Evolutionary conservation across 129 eudicot species (phyloP), one percentile per base, ranked within the genome.

Genomic region (Oenanthe sinensis): DNA sequence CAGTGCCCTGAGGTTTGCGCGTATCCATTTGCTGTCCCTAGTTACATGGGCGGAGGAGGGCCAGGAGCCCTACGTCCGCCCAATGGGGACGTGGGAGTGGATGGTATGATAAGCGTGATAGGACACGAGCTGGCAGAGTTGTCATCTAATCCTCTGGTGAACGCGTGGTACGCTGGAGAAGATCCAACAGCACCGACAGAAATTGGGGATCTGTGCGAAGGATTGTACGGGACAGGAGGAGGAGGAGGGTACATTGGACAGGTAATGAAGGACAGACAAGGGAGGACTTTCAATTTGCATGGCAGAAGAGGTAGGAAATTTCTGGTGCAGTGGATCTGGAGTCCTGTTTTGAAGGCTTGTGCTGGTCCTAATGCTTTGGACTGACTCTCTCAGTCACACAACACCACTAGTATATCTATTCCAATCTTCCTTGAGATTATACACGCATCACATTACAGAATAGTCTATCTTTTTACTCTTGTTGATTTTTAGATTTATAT

Each of bases 1-100:
- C 86, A 83, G n/a, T 83, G 86, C 83, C 86, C 86, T 62, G 86
- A 83, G 26, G 83, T 83, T 7, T 83, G 86, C 52, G 86, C 86
- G 54, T 83, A 83, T 80, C 86, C 86, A 77, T 83, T 83, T 69
- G 86, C 83, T 5, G 44, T 83, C 3, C 86, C 86, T 4, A 74
- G n/a, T 11, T 83, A 79, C 80, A 83, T 83, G 86, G 80, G 60
- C 8, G 80, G 83, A 4, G 63, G 83, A 15, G 83, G 83, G 48
- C 62, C 78, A 2, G 83, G 83, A 7, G 77, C 86, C 2, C 77
- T 83, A 0, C 43, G 19, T 4, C 81, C 86, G 14, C 86, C 86
- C 9, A 83, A 83, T 42, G 76, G 65, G 7, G 84, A 84, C 71
- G 74, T 80, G 30, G 87, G 87, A 10, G 84, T 84, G 12, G 87